Evolutionary conservation across 2,329 filamentous ascomycete species (phyloP).

Genomic region (Fusarium algeriense): DNA sequence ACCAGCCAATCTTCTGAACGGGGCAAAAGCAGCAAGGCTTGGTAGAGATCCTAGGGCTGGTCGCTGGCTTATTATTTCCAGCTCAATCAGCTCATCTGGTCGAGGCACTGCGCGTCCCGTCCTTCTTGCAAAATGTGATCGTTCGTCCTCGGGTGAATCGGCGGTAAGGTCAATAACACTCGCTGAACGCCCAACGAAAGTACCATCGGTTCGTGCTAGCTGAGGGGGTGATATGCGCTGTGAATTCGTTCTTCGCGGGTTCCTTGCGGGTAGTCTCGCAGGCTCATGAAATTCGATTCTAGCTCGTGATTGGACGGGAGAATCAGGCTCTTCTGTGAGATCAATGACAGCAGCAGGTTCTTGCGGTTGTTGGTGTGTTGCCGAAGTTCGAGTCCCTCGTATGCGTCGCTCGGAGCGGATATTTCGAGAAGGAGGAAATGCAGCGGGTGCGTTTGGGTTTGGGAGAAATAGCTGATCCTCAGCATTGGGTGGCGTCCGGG

Average conservation of each 20-base stretch:
- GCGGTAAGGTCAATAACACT: slow-evolving; percentile 66
- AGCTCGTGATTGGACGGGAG: slow-evolving; percentile 54
- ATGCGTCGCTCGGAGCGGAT: slow-evolving; percentile 10
- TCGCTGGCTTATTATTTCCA: slow-evolving; percentile 45
- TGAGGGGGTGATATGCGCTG: slow-evolving; percentile 57
- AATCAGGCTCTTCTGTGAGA: slow-evolving; percentile 64
- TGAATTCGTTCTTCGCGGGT: slow-evolving; percentile 58
- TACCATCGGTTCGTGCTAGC: slow-evolving; percentile 60
- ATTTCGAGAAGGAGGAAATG: slow-evolving; percentile 15
- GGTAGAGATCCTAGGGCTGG: slow-evolving; percentile 40
- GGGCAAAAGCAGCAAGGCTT: slow-evolving; percentile 40
- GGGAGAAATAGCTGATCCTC: slow-evolving; percentile 34
- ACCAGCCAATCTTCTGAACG: slow-evolving; percentile 46
- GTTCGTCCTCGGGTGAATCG: slow-evolving; percentile 57
- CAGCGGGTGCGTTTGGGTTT: slow-evolving; percentile 24
- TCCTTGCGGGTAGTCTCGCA: slow-evolving; percentile 45
- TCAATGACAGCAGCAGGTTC: slow-evolving; percentile 59
- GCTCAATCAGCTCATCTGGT: slow-evolving; percentile 46
- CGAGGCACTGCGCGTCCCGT: slow-evolving; percentile 19
- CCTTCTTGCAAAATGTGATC: slow-evolving; percentile 33
- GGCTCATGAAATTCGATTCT: slow-evolving; percentile 42
- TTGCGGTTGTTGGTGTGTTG: slow-evolving; percentile 23
- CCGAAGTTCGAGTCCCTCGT: slow-evolving; percentile 7
- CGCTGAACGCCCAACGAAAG: slow-evolving; percentile 51
- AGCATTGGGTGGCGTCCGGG: neutral